A percentile compares a stretch with the other conserved stretches of the same genome.
phyloP scores from a whole-genome alignment of 495 filamentous ascomycete genomes.

The Rhypophila decipiens region DNA sequence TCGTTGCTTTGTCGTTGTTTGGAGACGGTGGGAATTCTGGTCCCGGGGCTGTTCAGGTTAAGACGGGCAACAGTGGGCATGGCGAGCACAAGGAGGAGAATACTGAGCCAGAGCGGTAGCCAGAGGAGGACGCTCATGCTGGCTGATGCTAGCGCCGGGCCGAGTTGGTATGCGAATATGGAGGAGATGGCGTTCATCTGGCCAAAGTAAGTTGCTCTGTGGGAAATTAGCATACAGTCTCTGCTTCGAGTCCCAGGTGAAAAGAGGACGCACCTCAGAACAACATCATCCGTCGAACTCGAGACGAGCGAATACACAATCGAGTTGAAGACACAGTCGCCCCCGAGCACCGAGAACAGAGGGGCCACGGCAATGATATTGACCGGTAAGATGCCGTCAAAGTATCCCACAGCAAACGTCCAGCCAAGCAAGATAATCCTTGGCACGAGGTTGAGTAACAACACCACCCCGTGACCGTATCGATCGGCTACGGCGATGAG shows the following conservation, averaged over 20 bases:
- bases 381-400: conserved; percentile 29
- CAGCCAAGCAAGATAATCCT: conserved; percentile 34
- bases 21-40: conserved; percentile 11
- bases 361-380: conserved; percentile 30
- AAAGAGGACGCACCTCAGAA: conserved; percentile 24
- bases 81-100: conserved; percentile 29
- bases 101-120: conserved; percentile 36
- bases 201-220: conserved; percentile 39
- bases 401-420: conserved; percentile 33
- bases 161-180: conserved; percentile 32
- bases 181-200: conserved; percentile 36
- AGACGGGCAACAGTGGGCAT: conserved; percentile 22
- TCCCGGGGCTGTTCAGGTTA: no score
- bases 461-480: conserved; percentile 28
- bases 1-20: not conserved
- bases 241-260: not conserved
- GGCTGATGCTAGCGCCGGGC: conserved; percentile 36
- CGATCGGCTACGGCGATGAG: conserved; percentile 33
- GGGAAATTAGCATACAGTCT: not conserved
- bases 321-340: conserved; percentile 42
- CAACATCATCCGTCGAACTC: conserved; percentile 30
- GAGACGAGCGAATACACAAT: conserved; percentile 38
- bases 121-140: conserved; percentile 33
- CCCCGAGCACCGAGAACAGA: conserved; percentile 34
- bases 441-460: conserved; percentile 35